Evolutionary conservation across 2,329 filamentous ascomycete genomes (phyloP), one percentile per base, ranked within the genome.

Genomic region (Ophiocordyceps camponoti-saundersi): DNA sequence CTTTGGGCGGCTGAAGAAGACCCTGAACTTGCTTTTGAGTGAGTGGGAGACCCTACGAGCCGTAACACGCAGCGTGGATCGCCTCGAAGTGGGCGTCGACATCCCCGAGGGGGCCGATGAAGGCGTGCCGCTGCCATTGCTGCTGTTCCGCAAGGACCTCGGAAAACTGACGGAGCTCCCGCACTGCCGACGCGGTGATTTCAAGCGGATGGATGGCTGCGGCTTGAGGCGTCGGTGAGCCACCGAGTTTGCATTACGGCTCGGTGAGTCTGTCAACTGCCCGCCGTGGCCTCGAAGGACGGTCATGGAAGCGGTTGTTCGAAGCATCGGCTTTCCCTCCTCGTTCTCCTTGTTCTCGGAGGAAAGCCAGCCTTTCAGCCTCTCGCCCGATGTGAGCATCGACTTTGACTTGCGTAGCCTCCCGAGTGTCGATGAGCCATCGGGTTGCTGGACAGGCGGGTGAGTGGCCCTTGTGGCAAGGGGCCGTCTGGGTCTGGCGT

Each of bases 31-130:
- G 44, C 68, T 71, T 54, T 72, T 82, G 39, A 87, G 55, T 0
- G 72, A 74, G 16, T 67, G 71, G 0, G 82, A 85, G 15, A 79
- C 74, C 30, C 77, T 79, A 22, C 81, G 70, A 12, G 75, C 73
- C 45, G 72, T 78, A 29, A 65, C 62, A 43, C 66, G 69, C 26
- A 80, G 53, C 4, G 58, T 56, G 8, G 53, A 49, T 11, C 56
- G 56, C 46, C 59, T 65, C 5, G 54, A 46, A 4, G 53, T 8
- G 8, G 55, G 49, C 6, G 55, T 45, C 3, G 50, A 53, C 11
- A 55, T 50, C 2, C 52, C 53, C 7, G 60, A 61, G 52, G 54
- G 56, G 5, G 52, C 57, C 13, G 52, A 65, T 21, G 60, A 59
- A 11, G 63, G 51, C 41, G 57, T 61, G 21, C 59, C 59, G 41